Base-by-base conservation (phyloP, 148 eudicot species). In the Cornus florida region DNA sequence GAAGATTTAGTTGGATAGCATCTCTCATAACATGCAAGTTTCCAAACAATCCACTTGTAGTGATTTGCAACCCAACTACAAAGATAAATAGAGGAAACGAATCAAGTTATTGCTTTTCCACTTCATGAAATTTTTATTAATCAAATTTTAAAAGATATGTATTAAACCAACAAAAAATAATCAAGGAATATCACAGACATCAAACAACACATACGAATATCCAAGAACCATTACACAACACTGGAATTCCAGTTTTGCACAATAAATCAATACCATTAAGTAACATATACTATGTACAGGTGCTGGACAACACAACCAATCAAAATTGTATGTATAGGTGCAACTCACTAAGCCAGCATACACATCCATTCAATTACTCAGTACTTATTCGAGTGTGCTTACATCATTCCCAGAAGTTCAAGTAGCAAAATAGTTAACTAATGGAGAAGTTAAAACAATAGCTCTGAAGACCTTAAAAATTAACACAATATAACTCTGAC, bases 21-120 rank as follows among this genome's bases (percentile, higher is more conserved):
- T 83, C 98, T 91, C 82, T 93, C 98, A 78, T 93, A 96, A 82
- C 92, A 90, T 69, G 97, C 93, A 78, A 96, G 94, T 87, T 96
- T 96, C 99, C 99, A 93, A 65, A 96, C 94, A 77, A 96, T 90
- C 99, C 99, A 96, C 91, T 92, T 96, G 88, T 86, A 93, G 86
- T 96, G 99, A 88, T 96, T 93, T 80, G 91, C 83, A 75, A 93
- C 92, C 99, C 99, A 96, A 88, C 99, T 96, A 75, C 28, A 84
- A 22, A 12, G 28, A 69, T 33, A 56, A 57, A 80, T 75, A 74
- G 41, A 72, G 73, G 71, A 73, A 7, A 38, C 23, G 28, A 57
- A 43, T 22, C 48, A 69, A 70, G 33, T 67, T 60, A 32, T 11
- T 24, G n/a, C 33, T 22, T 43, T 43, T 71, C 57, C 1, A 8